Conservation (phyloP, 208 protist genomes). For the Phytomonas francai region DNA sequence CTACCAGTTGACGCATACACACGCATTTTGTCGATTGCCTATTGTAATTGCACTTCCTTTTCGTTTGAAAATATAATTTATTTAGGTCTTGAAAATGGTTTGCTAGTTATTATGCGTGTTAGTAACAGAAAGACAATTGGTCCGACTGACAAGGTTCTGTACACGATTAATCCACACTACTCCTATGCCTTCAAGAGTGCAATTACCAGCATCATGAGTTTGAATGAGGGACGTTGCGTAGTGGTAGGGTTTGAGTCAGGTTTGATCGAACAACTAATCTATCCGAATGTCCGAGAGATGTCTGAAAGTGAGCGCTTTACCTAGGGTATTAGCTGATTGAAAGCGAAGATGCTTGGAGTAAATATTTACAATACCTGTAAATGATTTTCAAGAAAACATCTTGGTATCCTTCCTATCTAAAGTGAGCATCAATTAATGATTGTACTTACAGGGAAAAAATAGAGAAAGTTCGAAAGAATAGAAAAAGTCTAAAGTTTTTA, state of each 20-base stretch:
- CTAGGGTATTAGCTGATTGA: not conserved
- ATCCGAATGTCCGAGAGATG: not conserved
- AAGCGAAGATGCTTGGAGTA: not conserved
- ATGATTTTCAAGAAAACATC: too few species aligned
- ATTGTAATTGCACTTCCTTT: constrained; percentile 24
- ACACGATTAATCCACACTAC: not conserved
- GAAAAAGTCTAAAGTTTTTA: not conserved
- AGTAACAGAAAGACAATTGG: not conserved
- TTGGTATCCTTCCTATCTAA: too few species aligned
- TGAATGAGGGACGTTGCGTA: not conserved
- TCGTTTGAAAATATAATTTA: constrained; percentile 20
- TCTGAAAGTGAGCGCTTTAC: not conserved
- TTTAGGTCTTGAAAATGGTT: constrained; percentile 21
- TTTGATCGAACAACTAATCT: not conserved
- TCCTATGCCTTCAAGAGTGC: not conserved
- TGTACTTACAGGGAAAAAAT: constrained; percentile 1
- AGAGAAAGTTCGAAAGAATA: not conserved
- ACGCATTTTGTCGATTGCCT: constrained; percentile 6
- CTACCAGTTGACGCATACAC: not conserved
- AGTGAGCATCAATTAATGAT: not conserved
- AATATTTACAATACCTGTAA: not conserved
- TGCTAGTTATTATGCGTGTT: constrained; percentile 9
- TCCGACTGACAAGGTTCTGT: not conserved
- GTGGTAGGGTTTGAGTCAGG: not conserved
- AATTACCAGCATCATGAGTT: not conserved